Evolutionary conservation across 1,139 yeast genomes (phyloP).

Genomic region (Zygoascus hellenicus): DNA sequence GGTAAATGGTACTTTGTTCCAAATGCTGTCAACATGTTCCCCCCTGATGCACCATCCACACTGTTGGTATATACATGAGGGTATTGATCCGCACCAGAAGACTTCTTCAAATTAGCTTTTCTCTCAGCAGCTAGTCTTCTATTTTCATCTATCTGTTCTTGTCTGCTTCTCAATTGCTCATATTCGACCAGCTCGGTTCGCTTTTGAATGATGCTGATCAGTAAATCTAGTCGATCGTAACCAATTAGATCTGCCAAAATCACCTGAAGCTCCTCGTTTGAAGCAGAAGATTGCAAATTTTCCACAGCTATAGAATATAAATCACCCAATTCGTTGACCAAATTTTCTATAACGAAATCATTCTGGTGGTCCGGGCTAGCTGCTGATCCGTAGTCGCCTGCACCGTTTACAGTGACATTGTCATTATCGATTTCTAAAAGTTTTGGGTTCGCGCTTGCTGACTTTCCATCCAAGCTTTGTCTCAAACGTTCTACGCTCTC

Average conservation of each 20-base stretch:
- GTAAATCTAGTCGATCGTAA: conserved; percentile 75
- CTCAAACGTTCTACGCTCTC: conserved; percentile 17
- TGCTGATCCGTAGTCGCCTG: neutral
- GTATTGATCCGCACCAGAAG: conserved; percentile 38
- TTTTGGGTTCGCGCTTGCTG: conserved; percentile 1
- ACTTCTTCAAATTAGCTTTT: conserved; percentile 1
- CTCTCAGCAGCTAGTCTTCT: conserved; percentile 8
- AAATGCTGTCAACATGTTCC: conserved; percentile 63
- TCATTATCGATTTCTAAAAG: conserved; percentile 19
- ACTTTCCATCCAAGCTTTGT: conserved; percentile 10
- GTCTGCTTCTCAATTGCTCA: conserved; percentile 30
- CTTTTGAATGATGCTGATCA: conserved; percentile 57
- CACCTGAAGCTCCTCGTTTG: conserved; percentile 58
- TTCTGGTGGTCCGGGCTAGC: neutral
- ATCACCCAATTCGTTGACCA: conserved; percentile 21
- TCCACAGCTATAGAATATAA: conserved; percentile 25
- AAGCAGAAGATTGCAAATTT: conserved; percentile 29
- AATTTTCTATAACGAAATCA: neutral
- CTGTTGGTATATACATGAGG: conserved; percentile 83
- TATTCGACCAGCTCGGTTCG: conserved; percentile 28
- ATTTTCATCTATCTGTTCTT: conserved; percentile 36
- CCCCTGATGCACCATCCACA: conserved; percentile 41
- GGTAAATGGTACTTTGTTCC: conserved; percentile 82
- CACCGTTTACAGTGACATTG: conserved; percentile 13
- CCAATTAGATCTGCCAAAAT: conserved; percentile 74